phyloP scores from a whole-genome alignment of 2,329 filamentous ascomycete species.

The Ophiocordyceps camponoti-leonardi region DNA sequence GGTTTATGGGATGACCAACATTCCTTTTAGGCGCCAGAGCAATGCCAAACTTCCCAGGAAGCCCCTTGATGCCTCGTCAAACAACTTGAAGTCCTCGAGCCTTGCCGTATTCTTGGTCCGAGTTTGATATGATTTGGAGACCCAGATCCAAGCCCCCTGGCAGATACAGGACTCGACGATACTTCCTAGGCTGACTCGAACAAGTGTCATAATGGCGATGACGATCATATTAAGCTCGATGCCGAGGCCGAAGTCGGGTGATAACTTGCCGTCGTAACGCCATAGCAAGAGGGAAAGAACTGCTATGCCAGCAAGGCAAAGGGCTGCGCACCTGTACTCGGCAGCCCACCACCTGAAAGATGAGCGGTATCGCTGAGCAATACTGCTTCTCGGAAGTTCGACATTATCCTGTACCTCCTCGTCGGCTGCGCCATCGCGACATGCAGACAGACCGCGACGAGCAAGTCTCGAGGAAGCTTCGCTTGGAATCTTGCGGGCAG shows the following conservation, averaged over 20 bases:
- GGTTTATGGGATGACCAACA: slow-evolving; percentile 7
- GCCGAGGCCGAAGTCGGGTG: slow-evolving; percentile 11
- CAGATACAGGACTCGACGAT: slow-evolving; percentile 18
- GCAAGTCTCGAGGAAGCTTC: too few relatives aligned
- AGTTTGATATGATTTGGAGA: slow-evolving; percentile 15
- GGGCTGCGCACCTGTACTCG: slow-evolving; percentile 15
- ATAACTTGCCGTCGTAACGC: slow-evolving; percentile 11
- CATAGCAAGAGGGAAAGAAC: slow-evolving; percentile 12
- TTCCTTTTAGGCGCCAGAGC: slow-evolving; percentile 17
- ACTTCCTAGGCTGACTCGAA: slow-evolving; percentile 16
- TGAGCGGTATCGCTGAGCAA: slow-evolving; percentile 3
- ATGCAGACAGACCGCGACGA: neutral
- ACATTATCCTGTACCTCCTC: neutral
- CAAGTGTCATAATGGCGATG: slow-evolving; percentile 19
- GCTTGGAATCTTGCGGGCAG: too few relatives aligned
- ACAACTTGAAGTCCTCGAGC: slow-evolving; percentile 20
- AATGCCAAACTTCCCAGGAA: slow-evolving; percentile 16
- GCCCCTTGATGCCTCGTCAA: slow-evolving; percentile 19
- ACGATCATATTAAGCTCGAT: slow-evolving; percentile 17
- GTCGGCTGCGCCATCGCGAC: neutral
- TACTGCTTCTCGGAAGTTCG: neutral
- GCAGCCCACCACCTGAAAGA: slow-evolving; percentile 18
- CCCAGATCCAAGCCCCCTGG: slow-evolving; percentile 22
- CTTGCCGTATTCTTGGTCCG: slow-evolving; percentile 13
- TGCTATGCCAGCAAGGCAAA: slow-evolving; percentile 11